Base-by-base conservation (phyloP, 768 basidiomycete genomes). In the Lactifluus rugatus region DNA sequence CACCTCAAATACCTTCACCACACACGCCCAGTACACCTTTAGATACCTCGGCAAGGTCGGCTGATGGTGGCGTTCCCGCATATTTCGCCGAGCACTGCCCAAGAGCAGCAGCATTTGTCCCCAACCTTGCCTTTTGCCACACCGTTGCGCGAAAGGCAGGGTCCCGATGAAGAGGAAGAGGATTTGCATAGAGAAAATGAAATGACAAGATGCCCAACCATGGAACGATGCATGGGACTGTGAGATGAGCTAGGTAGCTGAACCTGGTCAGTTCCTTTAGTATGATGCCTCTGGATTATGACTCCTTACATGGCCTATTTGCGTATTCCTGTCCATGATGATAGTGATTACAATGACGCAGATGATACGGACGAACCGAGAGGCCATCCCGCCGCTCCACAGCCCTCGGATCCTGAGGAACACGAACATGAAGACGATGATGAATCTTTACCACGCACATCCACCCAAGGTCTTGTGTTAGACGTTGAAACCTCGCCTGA, bases 161-260 rank as follows among this genome's bases (percentile, higher is more conserved):
- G 58, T 1, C 70, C 75, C 37, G 69, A 78, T 49, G 80, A 89
- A 21, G 87, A 84, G 58, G 86, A 89, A 57, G 76, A 82, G 64
- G 82, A 87, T 26, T 67, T 85, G 31, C 85, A 80, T 66, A 77
- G 31, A 8, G 62, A 62, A 34, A 68, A 67, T 48, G 66, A 66
- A n/a, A 65, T 69, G 26, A 28, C 66, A 36, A 53, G 65, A 26
- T 64, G 63, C 32, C 64, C 66, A 11, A n/a, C n/a, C n/a, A n/a
- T n/a, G n/a, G n/a, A n/a, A n/a, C n/a, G n/a, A n/a, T n/a, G n/a
- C n/a, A n/a, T n/a, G n/a, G n/a, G n/a, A n/a, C n/a, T n/a, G n/a
- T n/a, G n/a, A n/a, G n/a, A n/a, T 39, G 69, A 78, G 88, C 65
- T 91, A 89, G 88, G 74, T 87, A 36, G 86, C 85, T 42, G 81